phyloP scores from a whole-genome alignment of 441 rosid genomes.

The Erysimum pusillum region DNA sequence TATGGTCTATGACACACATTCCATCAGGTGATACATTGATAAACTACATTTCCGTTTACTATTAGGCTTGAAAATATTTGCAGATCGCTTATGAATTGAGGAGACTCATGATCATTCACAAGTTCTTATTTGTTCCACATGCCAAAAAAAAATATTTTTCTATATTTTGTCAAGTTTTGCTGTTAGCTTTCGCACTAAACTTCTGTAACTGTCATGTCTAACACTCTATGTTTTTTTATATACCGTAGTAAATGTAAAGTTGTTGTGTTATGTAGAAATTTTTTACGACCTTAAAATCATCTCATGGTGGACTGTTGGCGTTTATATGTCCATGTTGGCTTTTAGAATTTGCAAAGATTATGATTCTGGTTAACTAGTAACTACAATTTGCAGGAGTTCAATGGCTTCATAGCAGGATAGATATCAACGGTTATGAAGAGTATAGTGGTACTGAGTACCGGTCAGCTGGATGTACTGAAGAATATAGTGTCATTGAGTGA shows the following conservation, averaged over 20 bases:
- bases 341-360: background rate
- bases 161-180: too few relatives aligned
- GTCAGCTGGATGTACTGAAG: slow-evolving; percentile 92
- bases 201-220: too few relatives aligned
- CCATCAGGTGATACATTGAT: slow-evolving; percentile 70
- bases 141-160: too few relatives aligned
- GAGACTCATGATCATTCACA: too few relatives aligned
- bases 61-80: too few relatives aligned
- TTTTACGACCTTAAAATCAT: too few relatives aligned
- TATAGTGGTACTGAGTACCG: slow-evolving; percentile 89
- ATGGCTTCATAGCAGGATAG: slow-evolving; percentile 92
- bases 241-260: too few relatives aligned
- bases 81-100: too few relatives aligned
- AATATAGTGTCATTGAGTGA: slow-evolving; percentile 78
- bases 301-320: too few relatives aligned
- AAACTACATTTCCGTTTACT: background rate
- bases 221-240: too few relatives aligned
- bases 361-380: background rate
- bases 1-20: slow-evolving; percentile 87
- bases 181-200: background rate
- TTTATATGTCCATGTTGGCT: background rate
- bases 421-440: slow-evolving; percentile 88
- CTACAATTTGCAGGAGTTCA: slow-evolving; percentile 67
- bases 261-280: too few relatives aligned
- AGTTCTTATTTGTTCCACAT: too few relatives aligned